Evolutionary conservation across 1,139 yeast species (phyloP), one percentile per base, ranked within the genome.

Genomic region (Kodamaea suecica): DNA sequence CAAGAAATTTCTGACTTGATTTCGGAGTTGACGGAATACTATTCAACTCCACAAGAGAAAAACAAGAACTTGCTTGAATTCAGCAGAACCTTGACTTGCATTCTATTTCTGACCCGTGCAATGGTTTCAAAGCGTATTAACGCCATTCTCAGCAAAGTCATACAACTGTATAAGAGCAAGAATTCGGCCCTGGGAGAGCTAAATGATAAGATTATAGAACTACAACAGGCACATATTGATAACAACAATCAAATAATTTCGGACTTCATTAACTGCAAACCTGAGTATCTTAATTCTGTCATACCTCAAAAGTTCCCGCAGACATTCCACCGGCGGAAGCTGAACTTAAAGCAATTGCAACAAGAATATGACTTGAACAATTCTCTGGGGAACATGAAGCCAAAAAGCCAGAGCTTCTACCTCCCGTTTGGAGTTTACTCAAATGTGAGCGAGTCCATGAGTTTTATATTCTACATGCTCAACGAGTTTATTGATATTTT

Each of bases 351-450:
- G 23, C 15, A 25, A 8, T 43, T 38, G 3, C 48, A 47, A 25
- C 43, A 33, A 19, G 46, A 43, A 19, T 37, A 43, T 29, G 41
- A 35, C 14, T 36, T 41, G 30, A 32, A 27, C 16, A 37, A 37
- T 20, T 29, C 31, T 27, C 34, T 29, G 32, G 47, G 34, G 13
- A 38, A 33, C 30, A 36, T 52, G 28, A 39, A 35, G 13, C 56
- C 55, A 5, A 37, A 46, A 5, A 37, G 47, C 14, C 57, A 56
- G 30, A 40, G 45, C 21, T 67, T 53, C 41, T 68, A 61, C 41
- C 45, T 68, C 21, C 74, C 74, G 1, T 45, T 67, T 31, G 71
- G 71, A 3, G 45, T 52, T 2, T 65, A 66, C 40, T 57, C 72
- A 3, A 59, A 58, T 29, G 40, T 66, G 29, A 50, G 50, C 13